Evolutionary conservation across 805 yeast genomes (phyloP).

Genomic region (Starmerella riodocensis): DNA sequence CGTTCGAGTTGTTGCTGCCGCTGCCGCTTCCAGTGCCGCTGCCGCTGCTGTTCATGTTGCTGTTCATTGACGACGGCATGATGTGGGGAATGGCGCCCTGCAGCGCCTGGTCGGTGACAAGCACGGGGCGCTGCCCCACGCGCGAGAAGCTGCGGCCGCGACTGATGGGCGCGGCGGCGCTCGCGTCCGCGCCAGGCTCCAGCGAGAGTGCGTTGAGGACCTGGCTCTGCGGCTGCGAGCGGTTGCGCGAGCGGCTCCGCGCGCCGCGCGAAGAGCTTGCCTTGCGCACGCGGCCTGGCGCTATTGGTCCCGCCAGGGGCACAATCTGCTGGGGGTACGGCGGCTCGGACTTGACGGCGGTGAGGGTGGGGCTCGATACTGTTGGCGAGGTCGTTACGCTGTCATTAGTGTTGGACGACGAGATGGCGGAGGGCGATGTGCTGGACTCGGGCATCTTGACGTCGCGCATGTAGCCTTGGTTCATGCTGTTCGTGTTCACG

Average conservation of each 20-base stretch:
- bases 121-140: conserved; percentile 2
- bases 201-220: conserved; percentile 1
- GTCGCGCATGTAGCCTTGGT: neutral
- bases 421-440: neutral
- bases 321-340: neutral
- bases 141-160: conserved; percentile 13
- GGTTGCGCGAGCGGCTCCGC: conserved; percentile 12
- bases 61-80: too few species aligned
- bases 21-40: too few species aligned
- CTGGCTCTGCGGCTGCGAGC: conserved; percentile 11
- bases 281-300: conserved; percentile 15
- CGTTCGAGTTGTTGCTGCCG: too few species aligned
- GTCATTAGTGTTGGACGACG: neutral
- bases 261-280: conserved; percentile 17
- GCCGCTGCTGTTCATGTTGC: too few species aligned
- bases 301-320: conserved; percentile 11
- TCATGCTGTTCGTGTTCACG: too few species aligned
- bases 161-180: neutral
- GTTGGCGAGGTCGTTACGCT: neutral
- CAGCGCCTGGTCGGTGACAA: neutral
- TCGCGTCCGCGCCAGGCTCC: conserved; percentile 1
- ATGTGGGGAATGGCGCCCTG: neutral
- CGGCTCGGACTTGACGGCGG: neutral
- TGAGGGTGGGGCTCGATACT: neutral
- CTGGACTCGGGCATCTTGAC: neutral